Conservation (phyloP, 352 stramenopile genomes). For the Phytophthora lateralis region DNA sequence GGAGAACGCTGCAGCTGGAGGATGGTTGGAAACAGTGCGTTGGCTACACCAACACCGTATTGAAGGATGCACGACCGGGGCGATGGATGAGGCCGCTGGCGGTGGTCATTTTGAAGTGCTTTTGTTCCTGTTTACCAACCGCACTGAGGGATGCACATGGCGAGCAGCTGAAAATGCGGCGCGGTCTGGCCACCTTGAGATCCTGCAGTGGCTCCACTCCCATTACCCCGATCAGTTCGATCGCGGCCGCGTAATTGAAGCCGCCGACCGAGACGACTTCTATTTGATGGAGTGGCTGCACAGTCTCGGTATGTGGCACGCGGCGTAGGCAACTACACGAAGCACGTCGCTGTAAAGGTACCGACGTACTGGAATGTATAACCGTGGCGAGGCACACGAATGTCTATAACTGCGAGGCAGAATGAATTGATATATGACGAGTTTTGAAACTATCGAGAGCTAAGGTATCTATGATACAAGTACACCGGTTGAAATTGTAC, state of each 20-base stretch:
- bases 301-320: slow-evolving; percentile 25
- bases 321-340: slow-evolving; percentile 9
- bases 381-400: slow-evolving; percentile 7
- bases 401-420: not conserved
- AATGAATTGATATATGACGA: slow-evolving; percentile 18
- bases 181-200: slow-evolving; percentile 25
- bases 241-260: slow-evolving; percentile 35
- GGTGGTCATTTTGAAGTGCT: slow-evolving; percentile 43
- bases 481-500: too few species aligned
- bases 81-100: slow-evolving; percentile 45
- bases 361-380: slow-evolving; percentile 2
- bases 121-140: slow-evolving; percentile 31
- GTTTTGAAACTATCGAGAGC: slow-evolving; percentile 17
- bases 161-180: slow-evolving; percentile 33
- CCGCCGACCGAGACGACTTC: slow-evolving; percentile 36
- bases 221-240: slow-evolving; percentile 37
- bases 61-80: slow-evolving; percentile 41
- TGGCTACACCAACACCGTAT: slow-evolving; percentile 34
- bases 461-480: slow-evolving; percentile 9
- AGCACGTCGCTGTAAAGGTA: not conserved
- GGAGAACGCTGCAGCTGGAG: slow-evolving; percentile 34
- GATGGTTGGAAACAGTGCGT: slow-evolving; percentile 28
- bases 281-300: slow-evolving; percentile 43
- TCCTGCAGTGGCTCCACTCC: slow-evolving; percentile 35
- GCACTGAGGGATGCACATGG: slow-evolving; percentile 35